Conservation (phyloP, 805 yeast species). For the Ogataea paraovalis region DNA sequence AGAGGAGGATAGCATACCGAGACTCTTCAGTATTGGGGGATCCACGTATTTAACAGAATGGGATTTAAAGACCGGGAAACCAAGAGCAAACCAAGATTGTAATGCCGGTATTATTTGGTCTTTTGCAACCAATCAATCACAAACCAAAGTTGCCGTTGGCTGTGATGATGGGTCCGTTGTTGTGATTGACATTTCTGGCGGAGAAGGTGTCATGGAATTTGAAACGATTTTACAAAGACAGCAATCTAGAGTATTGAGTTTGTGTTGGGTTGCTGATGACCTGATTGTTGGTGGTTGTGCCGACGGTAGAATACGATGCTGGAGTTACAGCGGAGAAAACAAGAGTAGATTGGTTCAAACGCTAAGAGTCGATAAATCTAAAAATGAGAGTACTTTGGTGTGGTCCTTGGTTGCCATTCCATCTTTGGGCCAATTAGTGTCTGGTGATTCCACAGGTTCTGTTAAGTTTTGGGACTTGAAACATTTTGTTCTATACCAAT, state of each 20-base stretch:
- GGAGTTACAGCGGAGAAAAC: slow-evolving; percentile 47
- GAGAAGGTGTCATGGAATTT: slow-evolving; percentile 78
- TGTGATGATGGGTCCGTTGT: slow-evolving; percentile 95
- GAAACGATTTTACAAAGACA: slow-evolving; percentile 75
- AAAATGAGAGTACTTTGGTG: slow-evolving; percentile 80
- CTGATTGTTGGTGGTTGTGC: slow-evolving; percentile 89
- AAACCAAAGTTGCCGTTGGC: slow-evolving; percentile 74
- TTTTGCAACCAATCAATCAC: slow-evolving; percentile 57
- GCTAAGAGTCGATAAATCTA: slow-evolving; percentile 88
- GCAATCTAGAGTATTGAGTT: slow-evolving; percentile 71
- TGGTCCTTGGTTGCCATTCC: slow-evolving; percentile 79
- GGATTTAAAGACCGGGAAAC: slow-evolving; percentile 73
- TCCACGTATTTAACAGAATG: slow-evolving; percentile 89
- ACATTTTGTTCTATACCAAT: slow-evolving; percentile 71
- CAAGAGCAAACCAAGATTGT: slow-evolving; percentile 75
- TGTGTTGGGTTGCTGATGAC: slow-evolving; percentile 69
- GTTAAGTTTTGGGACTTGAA: slow-evolving; percentile 89
- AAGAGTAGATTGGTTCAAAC: slow-evolving; percentile 74
- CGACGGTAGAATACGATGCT: slow-evolving; percentile 85
- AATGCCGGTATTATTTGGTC: slow-evolving; percentile 96
- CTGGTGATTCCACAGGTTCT: slow-evolving; percentile 95
- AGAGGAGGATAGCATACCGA: slow-evolving; percentile 44
- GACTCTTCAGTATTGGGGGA: slow-evolving; percentile 92
- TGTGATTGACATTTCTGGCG: slow-evolving; percentile 78
- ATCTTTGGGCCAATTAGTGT: slow-evolving; percentile 67